Percentiles rank a stretch among this genome's conserved stretches.
phyloP scores from a whole-genome alignment of 2,329 filamentous ascomycete species.

The Apiospora rasikravindrae region DNA sequence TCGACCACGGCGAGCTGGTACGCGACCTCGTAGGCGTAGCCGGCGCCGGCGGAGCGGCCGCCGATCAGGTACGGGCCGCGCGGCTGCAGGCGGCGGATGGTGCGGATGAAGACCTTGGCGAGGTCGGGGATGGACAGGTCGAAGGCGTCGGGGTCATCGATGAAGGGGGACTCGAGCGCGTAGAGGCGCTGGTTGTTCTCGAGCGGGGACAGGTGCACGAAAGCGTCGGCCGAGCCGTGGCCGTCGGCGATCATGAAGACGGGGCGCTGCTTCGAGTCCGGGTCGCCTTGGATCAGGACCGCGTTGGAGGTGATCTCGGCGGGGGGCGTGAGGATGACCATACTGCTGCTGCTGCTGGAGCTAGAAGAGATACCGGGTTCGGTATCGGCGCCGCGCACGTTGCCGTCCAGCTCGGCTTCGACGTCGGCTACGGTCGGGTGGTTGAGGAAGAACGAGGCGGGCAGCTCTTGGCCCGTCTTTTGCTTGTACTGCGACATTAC shows the following conservation, averaged over 20 bases:
- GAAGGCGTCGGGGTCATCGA: constrained; percentile 26
- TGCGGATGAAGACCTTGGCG: constrained; percentile 45
- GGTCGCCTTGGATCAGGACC: constrained; percentile 12
- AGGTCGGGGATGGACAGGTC: constrained; percentile 26
- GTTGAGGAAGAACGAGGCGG: constrained; percentile 16
- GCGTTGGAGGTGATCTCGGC: constrained; percentile 21
- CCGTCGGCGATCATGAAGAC: constrained; percentile 53
- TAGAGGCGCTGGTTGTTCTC: constrained; percentile 39
- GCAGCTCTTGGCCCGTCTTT: constrained; percentile 10
- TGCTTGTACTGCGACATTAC: constrained; percentile 17
- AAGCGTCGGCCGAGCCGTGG: constrained; percentile 48
- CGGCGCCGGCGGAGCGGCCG: constrained; percentile 60
- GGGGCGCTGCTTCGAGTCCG: constrained; percentile 1
- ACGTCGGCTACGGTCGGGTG: constrained; percentile 5
- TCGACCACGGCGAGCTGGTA: constrained; percentile 40
- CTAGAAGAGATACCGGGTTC: neutral
- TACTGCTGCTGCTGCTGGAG: neutral
- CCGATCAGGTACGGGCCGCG: constrained; percentile 53
- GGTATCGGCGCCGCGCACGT: neutral
- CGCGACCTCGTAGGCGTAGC: constrained; percentile 52
- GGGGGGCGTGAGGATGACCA: constrained; percentile 24
- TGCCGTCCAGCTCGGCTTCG: neutral
- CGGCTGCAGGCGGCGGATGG: constrained; percentile 53
- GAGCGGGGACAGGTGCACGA: constrained; percentile 41
- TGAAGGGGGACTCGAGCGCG: constrained; percentile 47